phyloP scores from a whole-genome alignment of 2,329 filamentous ascomycete genomes.

The Orbilia brochopaga region DNA sequence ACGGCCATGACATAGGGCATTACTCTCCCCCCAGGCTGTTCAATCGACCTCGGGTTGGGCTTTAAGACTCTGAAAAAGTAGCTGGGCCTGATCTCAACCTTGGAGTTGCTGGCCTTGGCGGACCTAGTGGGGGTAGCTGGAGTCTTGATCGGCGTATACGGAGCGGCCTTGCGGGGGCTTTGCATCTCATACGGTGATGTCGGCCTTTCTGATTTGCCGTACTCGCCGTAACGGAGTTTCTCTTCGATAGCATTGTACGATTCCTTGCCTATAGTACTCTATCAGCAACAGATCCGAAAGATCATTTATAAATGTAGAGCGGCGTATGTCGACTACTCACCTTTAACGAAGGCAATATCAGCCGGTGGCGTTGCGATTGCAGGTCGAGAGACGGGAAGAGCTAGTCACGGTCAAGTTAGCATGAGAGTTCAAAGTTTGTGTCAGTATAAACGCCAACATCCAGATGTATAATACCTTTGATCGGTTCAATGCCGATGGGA shows the following conservation, averaged over 20 bases:
- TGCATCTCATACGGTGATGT: not conserved
- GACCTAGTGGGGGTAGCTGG: not conserved
- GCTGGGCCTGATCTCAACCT: no score
- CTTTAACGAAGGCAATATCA: conserved; percentile 2
- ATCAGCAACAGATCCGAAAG: not conserved
- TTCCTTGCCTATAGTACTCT: conserved; percentile 5
- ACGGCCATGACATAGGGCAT: not conserved
- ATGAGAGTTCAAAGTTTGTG: no score
- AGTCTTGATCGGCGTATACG: no score
- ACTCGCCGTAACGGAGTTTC: not conserved
- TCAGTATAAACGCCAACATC: no score
- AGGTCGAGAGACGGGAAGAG: no score
- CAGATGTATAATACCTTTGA: no score
- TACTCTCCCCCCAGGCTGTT: not conserved
- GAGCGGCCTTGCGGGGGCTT: not conserved
- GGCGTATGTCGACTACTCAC: not conserved
- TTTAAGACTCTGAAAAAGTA: conserved; percentile 7
- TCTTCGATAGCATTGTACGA: not conserved
- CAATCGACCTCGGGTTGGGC: conserved; percentile 8
- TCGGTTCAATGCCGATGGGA: no score
- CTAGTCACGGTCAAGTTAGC: no score
- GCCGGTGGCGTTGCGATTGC: not conserved
- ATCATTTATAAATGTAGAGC: no score
- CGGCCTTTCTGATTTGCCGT: not conserved
- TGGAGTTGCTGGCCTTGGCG: not conserved